phyloP scores from a whole-genome alignment of 768 basidiomycete species.

The Holtermannia corniformis region DNA sequence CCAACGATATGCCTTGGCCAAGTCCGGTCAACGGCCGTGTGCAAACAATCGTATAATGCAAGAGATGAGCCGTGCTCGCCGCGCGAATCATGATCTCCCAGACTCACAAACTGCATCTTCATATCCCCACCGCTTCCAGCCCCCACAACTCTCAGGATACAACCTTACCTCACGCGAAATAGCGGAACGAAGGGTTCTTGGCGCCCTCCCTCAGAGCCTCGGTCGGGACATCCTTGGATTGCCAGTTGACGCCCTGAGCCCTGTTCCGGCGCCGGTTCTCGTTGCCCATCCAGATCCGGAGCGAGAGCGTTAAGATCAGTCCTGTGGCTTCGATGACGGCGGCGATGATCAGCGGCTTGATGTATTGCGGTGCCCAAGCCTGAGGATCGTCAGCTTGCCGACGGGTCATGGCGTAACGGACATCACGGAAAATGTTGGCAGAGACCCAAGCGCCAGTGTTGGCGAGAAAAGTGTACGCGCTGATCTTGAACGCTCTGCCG shows the following conservation, averaged over 20 bases:
- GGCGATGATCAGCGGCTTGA: conserved; percentile 13
- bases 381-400: too few relatives aligned
- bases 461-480: conserved; percentile 11
- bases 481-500: conserved; percentile 12
- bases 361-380: conserved; percentile 14
- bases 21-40: too few relatives aligned
- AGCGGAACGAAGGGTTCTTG: conserved; percentile 6
- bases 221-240: conserved; percentile 10
- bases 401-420: too few relatives aligned
- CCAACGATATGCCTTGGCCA: too few relatives aligned
- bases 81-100: too few relatives aligned
- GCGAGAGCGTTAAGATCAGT: too few relatives aligned
- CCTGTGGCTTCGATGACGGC: conserved; percentile 10
- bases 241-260: conserved; percentile 16
- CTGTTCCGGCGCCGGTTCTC: conserved; percentile 11
- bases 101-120: too few relatives aligned
- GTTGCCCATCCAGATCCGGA: conserved; percentile 6
- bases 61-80: too few relatives aligned
- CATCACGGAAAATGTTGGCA: conserved; percentile 24
- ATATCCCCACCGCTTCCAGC: too few relatives aligned
- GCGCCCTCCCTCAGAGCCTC: conserved; percentile 4
- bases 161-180: conserved; percentile 9
- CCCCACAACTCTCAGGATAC: too few relatives aligned
- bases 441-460: conserved; percentile 15
- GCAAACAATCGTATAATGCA: too few relatives aligned